Evolutionary conservation across 495 filamentous ascomycete genomes (phyloP).

Genomic region (Xylaria castorea): DNA sequence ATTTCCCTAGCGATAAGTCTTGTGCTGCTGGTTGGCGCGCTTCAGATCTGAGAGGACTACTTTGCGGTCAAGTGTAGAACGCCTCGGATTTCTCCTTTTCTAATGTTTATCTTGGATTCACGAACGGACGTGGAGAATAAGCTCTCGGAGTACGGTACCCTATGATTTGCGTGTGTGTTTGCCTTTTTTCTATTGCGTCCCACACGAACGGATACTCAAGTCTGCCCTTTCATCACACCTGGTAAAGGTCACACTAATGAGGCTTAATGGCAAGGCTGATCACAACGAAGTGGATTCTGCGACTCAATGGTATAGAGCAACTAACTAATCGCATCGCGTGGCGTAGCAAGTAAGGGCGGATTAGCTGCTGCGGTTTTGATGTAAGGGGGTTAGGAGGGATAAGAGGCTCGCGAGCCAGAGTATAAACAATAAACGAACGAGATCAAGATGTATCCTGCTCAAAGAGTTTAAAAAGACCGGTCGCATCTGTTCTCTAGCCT

Average conservation of each 20-base stretch:
- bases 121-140: not conserved
- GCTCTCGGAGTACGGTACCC: not conserved
- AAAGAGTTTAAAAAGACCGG: not conserved
- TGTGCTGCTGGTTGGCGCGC: not conserved
- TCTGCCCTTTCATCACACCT: not conserved
- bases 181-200: not conserved
- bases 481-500: not conserved
- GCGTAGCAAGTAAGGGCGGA: not conserved
- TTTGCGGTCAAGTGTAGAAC: not conserved
- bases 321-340: not conserved
- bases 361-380: not conserved
- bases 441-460: not conserved
- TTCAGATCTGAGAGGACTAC: not conserved
- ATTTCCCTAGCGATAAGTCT: not conserved
- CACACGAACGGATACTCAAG: not conserved
- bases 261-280: not conserved
- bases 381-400: not conserved
- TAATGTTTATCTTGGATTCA: not conserved
- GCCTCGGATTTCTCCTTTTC: not conserved
- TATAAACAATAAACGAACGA: not conserved
- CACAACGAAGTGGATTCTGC: not conserved
- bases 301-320: not conserved
- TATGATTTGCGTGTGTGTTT: not conserved
- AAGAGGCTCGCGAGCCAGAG: not conserved
- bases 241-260: not conserved